A percentile compares a stretch with the other conserved stretches of the same genome.
Evolutionary conservation across 495 filamentous ascomycete genomes (phyloP).

Genomic region (Usnea hakonensis): DNA sequence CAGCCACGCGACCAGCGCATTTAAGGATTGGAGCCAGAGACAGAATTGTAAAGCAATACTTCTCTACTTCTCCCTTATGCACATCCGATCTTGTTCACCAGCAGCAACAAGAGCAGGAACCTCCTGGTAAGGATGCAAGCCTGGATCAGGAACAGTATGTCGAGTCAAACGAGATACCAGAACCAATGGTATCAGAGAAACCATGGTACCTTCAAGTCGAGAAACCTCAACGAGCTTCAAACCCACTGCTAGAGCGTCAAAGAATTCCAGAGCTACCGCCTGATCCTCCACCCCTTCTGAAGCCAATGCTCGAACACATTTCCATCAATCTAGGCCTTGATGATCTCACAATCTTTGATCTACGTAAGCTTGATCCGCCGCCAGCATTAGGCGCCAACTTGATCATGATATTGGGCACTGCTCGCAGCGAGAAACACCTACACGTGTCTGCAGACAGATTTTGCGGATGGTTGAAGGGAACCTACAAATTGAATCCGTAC

Average conservation of each 20-base stretch:
- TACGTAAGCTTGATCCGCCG: constrained; percentile 75
- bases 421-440: constrained; percentile 85
- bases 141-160: neutral
- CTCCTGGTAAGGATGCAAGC: neutral
- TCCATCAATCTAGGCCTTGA: constrained; percentile 79
- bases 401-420: constrained; percentile 89
- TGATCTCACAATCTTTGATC: constrained; percentile 65
- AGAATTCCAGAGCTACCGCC: constrained; percentile 69
- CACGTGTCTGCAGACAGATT: constrained; percentile 86
- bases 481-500: constrained; percentile 59
- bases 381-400: constrained; percentile 79
- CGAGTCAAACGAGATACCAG: neutral
- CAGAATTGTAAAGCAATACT: neutral
- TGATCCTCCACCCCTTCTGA: constrained; percentile 63
- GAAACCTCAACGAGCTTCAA: constrained; percentile 32
- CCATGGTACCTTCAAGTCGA: constrained; percentile 90
- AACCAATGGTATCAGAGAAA: constrained; percentile 16
- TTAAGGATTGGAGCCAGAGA: neutral
- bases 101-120: neutral
- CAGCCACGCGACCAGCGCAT: neutral
- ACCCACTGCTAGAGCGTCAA: constrained; percentile 50
- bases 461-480: constrained; percentile 73
- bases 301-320: constrained; percentile 64
- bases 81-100: constrained; percentile 4
- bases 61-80: constrained; percentile 1